Evolutionary conservation across 148 eudicot genomes (phyloP).

Genomic region (Nepenthes gracilis): DNA sequence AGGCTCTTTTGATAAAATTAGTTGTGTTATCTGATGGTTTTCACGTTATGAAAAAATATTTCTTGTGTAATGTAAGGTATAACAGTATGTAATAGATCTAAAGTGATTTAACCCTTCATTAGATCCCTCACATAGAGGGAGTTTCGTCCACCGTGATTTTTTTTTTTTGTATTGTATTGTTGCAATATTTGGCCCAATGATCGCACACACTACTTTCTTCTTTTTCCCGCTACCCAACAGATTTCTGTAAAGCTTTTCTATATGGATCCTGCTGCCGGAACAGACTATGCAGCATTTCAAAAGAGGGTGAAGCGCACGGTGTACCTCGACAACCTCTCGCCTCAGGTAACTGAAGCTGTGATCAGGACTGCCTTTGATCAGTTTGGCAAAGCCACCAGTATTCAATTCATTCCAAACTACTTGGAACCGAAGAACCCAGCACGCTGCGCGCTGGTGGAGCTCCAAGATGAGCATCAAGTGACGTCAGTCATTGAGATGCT

Average conservation of each 20-base stretch:
- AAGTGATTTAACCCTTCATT: too few relatives aligned
- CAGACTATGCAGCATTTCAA: slow-evolving; percentile 42
- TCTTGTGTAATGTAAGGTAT: too few relatives aligned
- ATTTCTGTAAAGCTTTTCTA: not conserved
- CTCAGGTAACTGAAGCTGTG: slow-evolving; percentile 43
- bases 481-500: slow-evolving; percentile 17
- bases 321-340: slow-evolving; percentile 60
- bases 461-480: slow-evolving; percentile 36
- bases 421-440: slow-evolving; percentile 17
- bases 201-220: too few relatives aligned
- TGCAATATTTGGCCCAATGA: too few relatives aligned
- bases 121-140: too few relatives aligned
- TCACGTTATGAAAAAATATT: too few relatives aligned
- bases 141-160: too few relatives aligned
- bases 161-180: too few relatives aligned
- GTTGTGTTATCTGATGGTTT: too few relatives aligned
- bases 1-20: too few relatives aligned
- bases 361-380: slow-evolving; percentile 51
- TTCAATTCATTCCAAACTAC: slow-evolving; percentile 45
- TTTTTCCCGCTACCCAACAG: too few relatives aligned
- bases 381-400: slow-evolving; percentile 35
- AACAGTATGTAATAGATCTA: too few relatives aligned
- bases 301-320: slow-evolving; percentile 55
- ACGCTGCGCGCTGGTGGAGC: slow-evolving; percentile 54
- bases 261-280: slow-evolving; percentile 10